Evolutionary conservation across 2,329 filamentous ascomycete species (phyloP), one percentile per base, ranked within the genome.

Genomic region (Massarina eburnea): DNA sequence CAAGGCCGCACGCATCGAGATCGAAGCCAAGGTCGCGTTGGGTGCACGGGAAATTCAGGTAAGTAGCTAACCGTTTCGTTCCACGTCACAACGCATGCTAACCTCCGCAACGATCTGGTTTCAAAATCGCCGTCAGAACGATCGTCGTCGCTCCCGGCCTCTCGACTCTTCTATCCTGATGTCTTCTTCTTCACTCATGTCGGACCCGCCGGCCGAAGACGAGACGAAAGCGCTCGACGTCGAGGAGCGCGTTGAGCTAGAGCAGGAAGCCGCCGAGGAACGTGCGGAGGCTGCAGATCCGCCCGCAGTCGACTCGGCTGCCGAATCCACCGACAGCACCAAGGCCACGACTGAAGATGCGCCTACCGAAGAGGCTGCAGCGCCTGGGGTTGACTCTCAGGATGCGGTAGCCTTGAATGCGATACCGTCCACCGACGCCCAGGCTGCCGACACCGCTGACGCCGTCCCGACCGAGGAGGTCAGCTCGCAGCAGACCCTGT

Each of bases 31-130:
- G 71, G 91, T 96, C 50, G 87, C 89, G 19, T 79, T 97, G 53
- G 92, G 89, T 57, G 91, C 96, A 75, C 96, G 96, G 71, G 91
- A 96, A 76, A 90, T 96, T 29, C 92, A 96, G 84, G 92, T 96
- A 75, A 71, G 85, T 71, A 26, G 15, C 46, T 47, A 42, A 35
- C 41, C 40, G 52, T 36, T 50, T 46, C 48, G 29, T 41, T 51
- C 49, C 53, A 58, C 55, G 61, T 66, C 60, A 60, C 58, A 48
- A 51, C 52, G 48, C 39, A 30, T 17, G 32, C 33, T 47, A 30
- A 29, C 39, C 33, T 46, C 34, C 47, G 39, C 29, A 34, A 57
- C 96, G 92, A 96, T 96, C 60, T 97, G 92, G 92, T 96, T 96
- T 73, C 92, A 96, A 66, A 96, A 96, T 65, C 84, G 91, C 64